Evolutionary conservation across 139 green algal genomes (phyloP).

Genomic region (Chlorella sp.): DNA sequence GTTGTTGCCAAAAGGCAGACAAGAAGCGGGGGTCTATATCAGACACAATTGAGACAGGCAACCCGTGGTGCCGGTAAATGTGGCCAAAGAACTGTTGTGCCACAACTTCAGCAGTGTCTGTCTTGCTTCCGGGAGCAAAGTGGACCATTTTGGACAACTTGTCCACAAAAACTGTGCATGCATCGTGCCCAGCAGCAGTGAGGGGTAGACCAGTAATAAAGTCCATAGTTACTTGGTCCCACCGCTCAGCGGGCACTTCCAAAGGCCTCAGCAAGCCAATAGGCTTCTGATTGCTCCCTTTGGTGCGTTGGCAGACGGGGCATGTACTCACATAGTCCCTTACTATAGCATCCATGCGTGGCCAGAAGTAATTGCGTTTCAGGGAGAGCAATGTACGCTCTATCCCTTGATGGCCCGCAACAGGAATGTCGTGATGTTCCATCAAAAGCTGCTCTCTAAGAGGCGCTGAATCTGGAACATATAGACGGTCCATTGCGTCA

Average conservation of each 20-base stretch:
- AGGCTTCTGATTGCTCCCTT: slow-evolving; percentile 20
- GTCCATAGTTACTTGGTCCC: slow-evolving; percentile 60
- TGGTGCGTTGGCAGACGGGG: too few relatives aligned
- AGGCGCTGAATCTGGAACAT: too few relatives aligned
- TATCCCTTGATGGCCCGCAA: too few relatives aligned
- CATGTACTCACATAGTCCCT: too few relatives aligned
- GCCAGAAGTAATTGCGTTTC: too few relatives aligned
- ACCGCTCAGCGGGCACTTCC: slow-evolving; percentile 44
- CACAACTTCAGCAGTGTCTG: slow-evolving; percentile 37
- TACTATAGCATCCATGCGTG: too few relatives aligned
- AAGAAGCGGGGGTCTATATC: slow-evolving; percentile 67
- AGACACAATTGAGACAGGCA: slow-evolving; percentile 62
- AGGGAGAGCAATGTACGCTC: too few relatives aligned
- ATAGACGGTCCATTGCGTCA: too few relatives aligned
- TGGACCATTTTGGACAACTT: slow-evolving; percentile 63
- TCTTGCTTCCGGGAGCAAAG: slow-evolving; percentile 48
- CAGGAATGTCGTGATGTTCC: too few relatives aligned
- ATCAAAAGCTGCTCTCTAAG: too few relatives aligned
- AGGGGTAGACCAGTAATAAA: slow-evolving; percentile 65
- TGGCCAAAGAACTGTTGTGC: slow-evolving; percentile 58
- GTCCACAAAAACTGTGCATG: slow-evolving; percentile 68
- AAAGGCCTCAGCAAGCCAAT: slow-evolving; percentile 56
- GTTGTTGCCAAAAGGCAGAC: slow-evolving; percentile 49
- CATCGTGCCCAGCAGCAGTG: slow-evolving; percentile 35
- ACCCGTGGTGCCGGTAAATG: slow-evolving; percentile 53